phyloP scores from a whole-genome alignment of 140 eudicot species.

The Bidens hawaiensis region DNA sequence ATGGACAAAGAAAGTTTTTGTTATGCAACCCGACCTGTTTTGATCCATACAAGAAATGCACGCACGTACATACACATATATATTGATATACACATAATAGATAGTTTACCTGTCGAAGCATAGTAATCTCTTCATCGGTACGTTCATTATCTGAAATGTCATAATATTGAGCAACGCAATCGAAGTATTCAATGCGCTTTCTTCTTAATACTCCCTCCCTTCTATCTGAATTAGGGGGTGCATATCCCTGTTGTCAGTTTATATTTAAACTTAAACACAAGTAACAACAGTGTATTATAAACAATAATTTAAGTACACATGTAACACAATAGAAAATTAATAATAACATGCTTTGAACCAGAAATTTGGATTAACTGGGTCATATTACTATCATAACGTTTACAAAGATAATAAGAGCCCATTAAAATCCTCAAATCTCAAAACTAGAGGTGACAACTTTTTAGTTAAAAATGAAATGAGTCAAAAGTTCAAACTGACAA shows the following conservation, averaged over 20 bases:
- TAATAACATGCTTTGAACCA: neutral
- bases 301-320: constrained; percentile 1
- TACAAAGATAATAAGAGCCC: constrained; percentile 5
- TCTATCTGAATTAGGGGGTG: constrained; percentile 99
- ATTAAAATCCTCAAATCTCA: too few relatives aligned
- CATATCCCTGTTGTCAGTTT: constrained; percentile 99
- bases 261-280: constrained; percentile 48
- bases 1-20: too few relatives aligned
- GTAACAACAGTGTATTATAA: constrained; percentile 15
- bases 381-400: constrained; percentile 1
- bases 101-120: constrained; percentile 87
- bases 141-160: constrained; percentile 91
- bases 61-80: neutral
- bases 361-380: neutral
- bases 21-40: too few relatives aligned
- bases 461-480: neutral
- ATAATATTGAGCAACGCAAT: constrained; percentile 83
- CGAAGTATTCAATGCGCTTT: constrained; percentile 89
- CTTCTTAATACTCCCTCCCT: constrained; percentile 97
- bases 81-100: neutral
- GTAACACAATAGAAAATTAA: neutral
- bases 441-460: too few relatives aligned
- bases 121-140: constrained; percentile 92
- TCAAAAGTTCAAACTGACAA: neutral
- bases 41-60: neutral